Conservation (phyloP, 345 rosid genomes). For the Cardamine chenopodiifolia region DNA sequence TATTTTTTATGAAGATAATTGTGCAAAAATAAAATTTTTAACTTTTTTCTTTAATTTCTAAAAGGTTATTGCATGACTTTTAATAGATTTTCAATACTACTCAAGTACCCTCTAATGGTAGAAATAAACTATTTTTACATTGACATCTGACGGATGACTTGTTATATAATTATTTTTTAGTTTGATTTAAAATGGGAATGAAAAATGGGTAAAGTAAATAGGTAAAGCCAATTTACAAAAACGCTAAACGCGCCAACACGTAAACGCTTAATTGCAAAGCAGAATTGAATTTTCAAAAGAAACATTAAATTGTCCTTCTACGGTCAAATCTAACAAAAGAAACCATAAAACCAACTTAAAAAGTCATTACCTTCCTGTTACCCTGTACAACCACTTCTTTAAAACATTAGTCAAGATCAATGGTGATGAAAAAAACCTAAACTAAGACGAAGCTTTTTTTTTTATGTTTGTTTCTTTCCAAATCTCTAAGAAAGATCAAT, state of each 20-base stretch:
- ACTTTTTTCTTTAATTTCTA: no score
- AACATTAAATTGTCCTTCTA: neutral
- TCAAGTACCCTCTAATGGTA: no score
- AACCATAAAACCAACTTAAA: constrained; percentile 19
- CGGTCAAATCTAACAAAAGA: constrained; percentile 22
- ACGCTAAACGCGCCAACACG: constrained; percentile 3
- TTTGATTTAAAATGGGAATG: no score
- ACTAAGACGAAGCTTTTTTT: neutral
- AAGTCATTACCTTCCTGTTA: constrained; percentile 12
- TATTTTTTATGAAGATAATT: no score
- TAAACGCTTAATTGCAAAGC: constrained; percentile 1
- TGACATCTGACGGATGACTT: no score
- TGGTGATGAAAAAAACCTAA: constrained; percentile 11
- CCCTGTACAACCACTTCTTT: constrained; percentile 39
- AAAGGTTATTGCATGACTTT: no score
- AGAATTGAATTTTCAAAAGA: neutral
- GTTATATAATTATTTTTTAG: no score
- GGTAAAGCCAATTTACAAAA: constrained; percentile 13
- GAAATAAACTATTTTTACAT: no score
- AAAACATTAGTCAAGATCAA: constrained; percentile 29
- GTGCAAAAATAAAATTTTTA: no score
- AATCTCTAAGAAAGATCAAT: constrained; percentile 55
- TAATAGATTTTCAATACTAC: no score
- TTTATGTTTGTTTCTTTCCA: neutral
- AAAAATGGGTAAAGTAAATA: no score